phyloP scores from a whole-genome alignment of 208 protist genomes.

The Trypanosoma avium region DNA sequence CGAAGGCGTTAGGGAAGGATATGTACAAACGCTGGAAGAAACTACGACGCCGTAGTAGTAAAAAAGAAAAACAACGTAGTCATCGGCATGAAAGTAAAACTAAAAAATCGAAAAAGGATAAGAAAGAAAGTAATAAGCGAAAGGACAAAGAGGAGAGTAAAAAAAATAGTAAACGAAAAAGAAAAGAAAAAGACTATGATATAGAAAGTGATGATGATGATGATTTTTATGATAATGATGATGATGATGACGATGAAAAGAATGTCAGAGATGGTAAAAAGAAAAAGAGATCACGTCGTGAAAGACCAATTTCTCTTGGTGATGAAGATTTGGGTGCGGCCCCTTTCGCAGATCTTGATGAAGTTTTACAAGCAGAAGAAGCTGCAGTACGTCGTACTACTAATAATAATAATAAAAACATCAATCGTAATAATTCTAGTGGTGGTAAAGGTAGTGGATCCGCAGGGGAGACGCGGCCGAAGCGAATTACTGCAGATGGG shows the following conservation, averaged over 20 bases:
- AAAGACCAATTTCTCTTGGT: conserved; percentile 19
- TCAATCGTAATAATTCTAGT: neutral
- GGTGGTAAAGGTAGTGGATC: neutral
- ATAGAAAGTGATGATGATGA: conserved; percentile 20
- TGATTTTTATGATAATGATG: neutral
- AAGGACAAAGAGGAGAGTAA: conserved; percentile 16
- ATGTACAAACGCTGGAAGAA: conserved; percentile 84
- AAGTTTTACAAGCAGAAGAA: conserved; percentile 17
- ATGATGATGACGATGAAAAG: conserved; percentile 10
- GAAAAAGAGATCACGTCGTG: conserved; percentile 7
- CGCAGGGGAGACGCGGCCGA: neutral
- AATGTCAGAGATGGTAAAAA: neutral
- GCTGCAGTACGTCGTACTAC: neutral
- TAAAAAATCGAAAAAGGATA: conserved; percentile 23
- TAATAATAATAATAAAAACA: neutral
- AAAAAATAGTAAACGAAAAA: conserved; percentile 12
- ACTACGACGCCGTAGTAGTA: conserved; percentile 29
- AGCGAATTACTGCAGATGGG: conserved; percentile 22
- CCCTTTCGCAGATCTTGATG: conserved; percentile 18
- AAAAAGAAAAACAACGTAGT: conserved; percentile 25
- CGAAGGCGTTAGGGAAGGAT: conserved; percentile 46
- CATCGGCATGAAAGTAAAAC: conserved; percentile 24
- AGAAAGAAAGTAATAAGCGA: conserved; percentile 21
- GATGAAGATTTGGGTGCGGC: conserved; percentile 18
- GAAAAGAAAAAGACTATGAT: conserved; percentile 29